phyloP scores from a whole-genome alignment of 2,329 filamentous ascomycete genomes.

The Lasiodiplodia citricola region DNA sequence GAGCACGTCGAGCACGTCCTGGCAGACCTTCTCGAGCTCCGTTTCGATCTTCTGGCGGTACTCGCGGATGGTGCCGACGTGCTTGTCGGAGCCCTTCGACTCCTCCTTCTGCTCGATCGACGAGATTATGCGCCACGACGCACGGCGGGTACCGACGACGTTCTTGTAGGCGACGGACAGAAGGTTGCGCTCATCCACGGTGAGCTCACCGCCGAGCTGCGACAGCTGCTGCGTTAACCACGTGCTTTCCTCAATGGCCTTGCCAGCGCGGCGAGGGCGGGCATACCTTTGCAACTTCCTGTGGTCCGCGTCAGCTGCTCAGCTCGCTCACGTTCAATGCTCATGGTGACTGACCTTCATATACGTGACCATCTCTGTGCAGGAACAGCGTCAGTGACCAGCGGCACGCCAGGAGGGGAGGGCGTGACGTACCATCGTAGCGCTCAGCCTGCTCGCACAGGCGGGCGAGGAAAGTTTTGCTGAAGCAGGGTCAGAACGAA shows the following conservation, averaged over 20 bases:
- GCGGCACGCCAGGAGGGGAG: constrained; percentile 3
- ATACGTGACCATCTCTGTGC: constrained; percentile 97
- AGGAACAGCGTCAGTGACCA: constrained; percentile 31
- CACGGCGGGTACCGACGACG: constrained; percentile 96
- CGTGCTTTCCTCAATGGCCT: constrained; percentile 41
- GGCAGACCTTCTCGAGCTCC: constrained; percentile 96
- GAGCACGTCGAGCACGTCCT: constrained; percentile 95
- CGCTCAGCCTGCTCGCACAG: constrained; percentile 99
- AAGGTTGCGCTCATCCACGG: constrained; percentile 81
- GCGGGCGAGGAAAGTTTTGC: constrained; percentile 75
- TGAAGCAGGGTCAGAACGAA: constrained; percentile 40
- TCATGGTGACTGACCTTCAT: constrained; percentile 70
- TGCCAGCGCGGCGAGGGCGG: constrained; percentile 76
- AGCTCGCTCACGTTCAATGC: constrained; percentile 14
- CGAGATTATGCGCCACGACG: constrained; percentile 98
- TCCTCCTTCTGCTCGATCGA: constrained; percentile 99
- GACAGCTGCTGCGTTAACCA: constrained; percentile 24
- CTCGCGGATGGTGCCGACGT: constrained; percentile 90
- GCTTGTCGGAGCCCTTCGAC: constrained; percentile 84
- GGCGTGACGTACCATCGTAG: constrained; percentile 80
- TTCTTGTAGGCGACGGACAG: constrained; percentile 99
- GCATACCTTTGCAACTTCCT: constrained; percentile 29
- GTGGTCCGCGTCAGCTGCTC: constrained; percentile 20
- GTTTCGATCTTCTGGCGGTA: constrained; percentile 98
- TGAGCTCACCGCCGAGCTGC: constrained; percentile 66